Base-by-base conservation (phyloP, 2,329 filamentous ascomycete species). In the Beauveria bassiana region DNA sequence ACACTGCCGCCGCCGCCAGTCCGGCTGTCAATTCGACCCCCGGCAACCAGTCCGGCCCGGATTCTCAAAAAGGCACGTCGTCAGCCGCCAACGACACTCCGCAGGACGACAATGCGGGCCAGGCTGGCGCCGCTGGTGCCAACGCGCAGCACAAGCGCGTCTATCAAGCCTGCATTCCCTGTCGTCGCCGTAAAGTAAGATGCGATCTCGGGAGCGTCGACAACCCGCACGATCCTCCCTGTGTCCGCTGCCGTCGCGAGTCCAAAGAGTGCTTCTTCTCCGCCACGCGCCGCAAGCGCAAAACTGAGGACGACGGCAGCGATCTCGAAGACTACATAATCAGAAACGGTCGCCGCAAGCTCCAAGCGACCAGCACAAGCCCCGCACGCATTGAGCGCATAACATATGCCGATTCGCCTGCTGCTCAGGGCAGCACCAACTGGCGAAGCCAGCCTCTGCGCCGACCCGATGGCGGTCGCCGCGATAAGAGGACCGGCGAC, bases 221-320 rank as follows among this genome's bases (percentile, higher is more conserved):
- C 76, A 93, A 95, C 69, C 95, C 95, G 26, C 87, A 93, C 74
- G 91, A 96, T 69, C 93, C 93, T 61, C 95, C 95, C 2, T 99
- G 95, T 74, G 90, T 93, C 63, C 87, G 95, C 71, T 99, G 95
- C 73, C 88, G 92, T 59, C 87, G 95, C 67, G 95, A 99, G 79
- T 91, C 88, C 78, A 98, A 98, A 74, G 89, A 96, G 70, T 99
- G 95, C 79, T 96, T 89, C 81, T 99, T 99, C 79, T 96, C 92
- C 65, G 91, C 92, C 22, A 98, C 93, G 38, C 84, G 95, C 56
- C 87, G 95, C 71, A 98, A 98, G 85, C 86, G 92, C 72, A 96
- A 95, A 81, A 82, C 82, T 53, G 85, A 81, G 67, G 79, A 89
- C 66, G 68, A 78, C 42, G 80, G 77, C 59, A 75, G 75, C 61